Evolutionary conservation across 768 basidiomycete species (phyloP).

Genomic region (Suillus subluteus): DNA sequence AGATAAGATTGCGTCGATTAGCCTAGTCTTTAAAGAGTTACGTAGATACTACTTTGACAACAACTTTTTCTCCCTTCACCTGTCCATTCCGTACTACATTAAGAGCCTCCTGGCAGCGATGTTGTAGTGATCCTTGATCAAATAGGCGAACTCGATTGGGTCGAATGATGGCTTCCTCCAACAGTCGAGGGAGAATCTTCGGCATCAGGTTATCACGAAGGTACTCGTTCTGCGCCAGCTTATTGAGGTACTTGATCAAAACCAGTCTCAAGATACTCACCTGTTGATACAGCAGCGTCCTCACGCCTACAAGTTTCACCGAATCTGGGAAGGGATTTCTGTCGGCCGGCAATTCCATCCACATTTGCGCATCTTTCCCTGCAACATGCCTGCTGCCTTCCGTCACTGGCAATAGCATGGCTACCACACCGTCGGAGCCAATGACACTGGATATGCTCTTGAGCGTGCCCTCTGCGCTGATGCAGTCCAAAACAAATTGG

Average conservation of each 20-base stretch:
- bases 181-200: slow-evolving; percentile 46
- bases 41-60: slow-evolving; percentile 39
- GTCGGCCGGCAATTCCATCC: slow-evolving; percentile 37
- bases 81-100: slow-evolving; percentile 50
- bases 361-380: slow-evolving; percentile 26
- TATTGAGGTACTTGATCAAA: slow-evolving; percentile 6
- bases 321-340: slow-evolving; percentile 42
- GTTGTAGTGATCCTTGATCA: slow-evolving; percentile 45
- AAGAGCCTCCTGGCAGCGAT: slow-evolving; percentile 44
- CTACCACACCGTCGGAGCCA: slow-evolving; percentile 42
- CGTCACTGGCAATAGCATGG: slow-evolving; percentile 52
- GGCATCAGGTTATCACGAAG: slow-evolving; percentile 49
- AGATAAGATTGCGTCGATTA: background rate
- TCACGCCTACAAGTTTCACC: slow-evolving; percentile 41
- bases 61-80: slow-evolving; percentile 53
- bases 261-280: slow-evolving; percentile 26
- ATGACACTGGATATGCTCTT: slow-evolving; percentile 41
- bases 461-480: slow-evolving; percentile 42
- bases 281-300: slow-evolving; percentile 45
- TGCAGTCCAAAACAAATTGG: slow-evolving; percentile 41
- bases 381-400: slow-evolving; percentile 32
- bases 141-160: slow-evolving; percentile 46
- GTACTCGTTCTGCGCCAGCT: slow-evolving; percentile 38
- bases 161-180: slow-evolving; percentile 41
- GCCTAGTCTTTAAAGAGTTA: background rate